Evolutionary conservation across 306 rosid species (phyloP).

Genomic region (Crotalaria pallida): DNA sequence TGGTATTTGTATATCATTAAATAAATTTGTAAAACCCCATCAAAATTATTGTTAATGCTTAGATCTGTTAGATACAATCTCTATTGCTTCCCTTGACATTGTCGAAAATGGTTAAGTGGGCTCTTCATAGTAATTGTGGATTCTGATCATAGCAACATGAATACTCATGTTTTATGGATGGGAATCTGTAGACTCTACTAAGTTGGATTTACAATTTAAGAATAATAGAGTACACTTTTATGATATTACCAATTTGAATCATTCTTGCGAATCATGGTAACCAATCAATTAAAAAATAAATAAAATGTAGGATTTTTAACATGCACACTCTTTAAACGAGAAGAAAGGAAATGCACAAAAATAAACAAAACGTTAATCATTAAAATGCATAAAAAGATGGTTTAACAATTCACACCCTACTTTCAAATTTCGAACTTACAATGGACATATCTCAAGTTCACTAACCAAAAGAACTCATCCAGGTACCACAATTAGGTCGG

Average conservation of each 20-base stretch:
- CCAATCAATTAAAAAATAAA: background rate
- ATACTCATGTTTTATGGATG: no score
- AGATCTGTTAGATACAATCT: no score
- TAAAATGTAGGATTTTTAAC: background rate
- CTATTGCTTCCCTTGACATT: no score
- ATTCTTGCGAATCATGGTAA: background rate
- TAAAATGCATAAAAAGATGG: background rate
- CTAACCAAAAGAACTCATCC: slow-evolving; percentile 9
- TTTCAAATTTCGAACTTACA: slow-evolving; percentile 2
- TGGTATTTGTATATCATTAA: no score
- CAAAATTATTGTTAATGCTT: no score
- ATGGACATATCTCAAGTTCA: background rate
- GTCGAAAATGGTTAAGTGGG: no score
- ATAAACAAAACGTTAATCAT: background rate
- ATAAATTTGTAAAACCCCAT: no score
- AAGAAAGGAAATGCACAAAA: background rate
- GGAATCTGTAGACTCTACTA: background rate
- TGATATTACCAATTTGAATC: background rate
- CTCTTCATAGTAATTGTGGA: no score
- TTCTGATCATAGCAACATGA: no score
- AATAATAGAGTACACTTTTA: background rate
- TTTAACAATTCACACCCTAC: background rate
- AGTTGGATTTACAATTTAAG: background rate
- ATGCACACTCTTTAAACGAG: background rate
- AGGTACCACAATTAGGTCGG: background rate